Percentiles rank a stretch among this genome's conserved stretches.
Evolutionary conservation across 768 basidiomycete species (phyloP).

Genomic region (Grammothele lineata): DNA sequence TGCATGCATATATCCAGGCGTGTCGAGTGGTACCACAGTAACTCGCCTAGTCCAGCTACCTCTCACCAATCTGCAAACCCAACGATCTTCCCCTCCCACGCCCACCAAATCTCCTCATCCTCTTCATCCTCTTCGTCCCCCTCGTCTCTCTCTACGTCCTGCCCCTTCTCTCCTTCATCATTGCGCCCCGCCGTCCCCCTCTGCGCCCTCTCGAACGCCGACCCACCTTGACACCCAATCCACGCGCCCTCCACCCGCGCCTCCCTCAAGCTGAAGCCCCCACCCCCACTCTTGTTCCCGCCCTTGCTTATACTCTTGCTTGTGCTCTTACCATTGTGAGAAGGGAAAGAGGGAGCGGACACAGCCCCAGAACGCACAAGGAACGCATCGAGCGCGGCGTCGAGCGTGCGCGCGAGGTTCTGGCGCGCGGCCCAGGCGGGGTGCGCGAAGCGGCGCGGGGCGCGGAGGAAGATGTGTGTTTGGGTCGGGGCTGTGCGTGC

Average conservation of each 20-base stretch:
- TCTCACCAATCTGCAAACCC: slow-evolving; percentile 47
- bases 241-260: slow-evolving; percentile 39
- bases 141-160: background rate
- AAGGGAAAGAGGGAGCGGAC: too few species aligned
- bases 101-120: slow-evolving; percentile 51
- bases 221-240: slow-evolving; percentile 27
- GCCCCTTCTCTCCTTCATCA: slow-evolving; percentile 1
- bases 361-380: slow-evolving; percentile 23
- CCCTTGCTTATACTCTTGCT: slow-evolving; percentile 22
- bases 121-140: slow-evolving; percentile 30
- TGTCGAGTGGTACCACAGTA: too few species aligned
- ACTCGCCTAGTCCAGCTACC: too few species aligned
- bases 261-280: too few species aligned
- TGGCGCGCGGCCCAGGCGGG: slow-evolving; percentile 46
- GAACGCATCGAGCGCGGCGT: slow-evolving; percentile 33
- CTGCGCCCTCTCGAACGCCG: background rate
- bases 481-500: slow-evolving; percentile 39
- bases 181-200: background rate
- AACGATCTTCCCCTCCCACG: slow-evolving; percentile 43
- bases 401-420: slow-evolving; percentile 34
- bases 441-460: slow-evolving; percentile 43
- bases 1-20: too few species aligned
- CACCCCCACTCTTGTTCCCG: too few species aligned
- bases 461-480: slow-evolving; percentile 42
- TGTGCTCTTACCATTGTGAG: slow-evolving; percentile 25